Percentiles rank a stretch among this genome's conserved stretches.
Conservation (phyloP, 345 rosid genomes). For the Limnanthes douglasii region DNA sequence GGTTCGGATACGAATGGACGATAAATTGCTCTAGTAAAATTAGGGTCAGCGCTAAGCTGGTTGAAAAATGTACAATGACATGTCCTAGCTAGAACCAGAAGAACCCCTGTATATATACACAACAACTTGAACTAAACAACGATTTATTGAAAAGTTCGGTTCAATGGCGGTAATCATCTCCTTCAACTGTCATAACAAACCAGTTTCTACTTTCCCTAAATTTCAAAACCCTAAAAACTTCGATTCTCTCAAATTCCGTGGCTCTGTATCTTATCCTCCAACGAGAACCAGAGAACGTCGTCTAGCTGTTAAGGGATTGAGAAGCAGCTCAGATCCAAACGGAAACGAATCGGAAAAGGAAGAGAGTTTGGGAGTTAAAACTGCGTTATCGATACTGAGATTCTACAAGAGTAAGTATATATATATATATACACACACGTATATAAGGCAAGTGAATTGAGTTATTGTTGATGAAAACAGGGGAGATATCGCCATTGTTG, state of each 20-base stretch:
- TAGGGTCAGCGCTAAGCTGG: too few species aligned
- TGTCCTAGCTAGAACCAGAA: too few species aligned
- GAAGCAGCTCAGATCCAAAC: constrained; percentile 17
- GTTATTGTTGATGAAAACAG: constrained; percentile 20
- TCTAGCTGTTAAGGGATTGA: neutral
- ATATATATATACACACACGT: neutral
- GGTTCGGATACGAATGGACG: too few species aligned
- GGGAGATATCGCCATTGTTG: constrained; percentile 75
- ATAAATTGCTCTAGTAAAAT: too few species aligned
- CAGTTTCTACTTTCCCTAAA: constrained; percentile 3
- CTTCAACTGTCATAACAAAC: constrained; percentile 10
- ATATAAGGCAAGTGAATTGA: neutral
- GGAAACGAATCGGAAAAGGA: too few species aligned
- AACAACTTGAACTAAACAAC: too few species aligned
- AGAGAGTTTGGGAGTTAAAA: constrained; percentile 54
- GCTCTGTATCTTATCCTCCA: constrained; percentile 13
- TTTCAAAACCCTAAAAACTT: constrained; percentile 7
- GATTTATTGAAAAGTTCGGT: constrained; percentile 1
- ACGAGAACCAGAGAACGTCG: too few species aligned
- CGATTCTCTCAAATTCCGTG: constrained; percentile 9
- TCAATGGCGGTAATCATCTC: constrained; percentile 37
- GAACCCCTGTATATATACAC: too few species aligned
- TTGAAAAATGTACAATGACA: too few species aligned
- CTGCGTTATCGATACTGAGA: constrained; percentile 54
- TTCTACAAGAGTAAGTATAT: constrained; percentile 55